Percentiles rank a stretch among this genome's conserved stretches.
phyloP scores from a whole-genome alignment of 2,329 filamentous ascomycete genomes.

The Balansia obtecta region DNA sequence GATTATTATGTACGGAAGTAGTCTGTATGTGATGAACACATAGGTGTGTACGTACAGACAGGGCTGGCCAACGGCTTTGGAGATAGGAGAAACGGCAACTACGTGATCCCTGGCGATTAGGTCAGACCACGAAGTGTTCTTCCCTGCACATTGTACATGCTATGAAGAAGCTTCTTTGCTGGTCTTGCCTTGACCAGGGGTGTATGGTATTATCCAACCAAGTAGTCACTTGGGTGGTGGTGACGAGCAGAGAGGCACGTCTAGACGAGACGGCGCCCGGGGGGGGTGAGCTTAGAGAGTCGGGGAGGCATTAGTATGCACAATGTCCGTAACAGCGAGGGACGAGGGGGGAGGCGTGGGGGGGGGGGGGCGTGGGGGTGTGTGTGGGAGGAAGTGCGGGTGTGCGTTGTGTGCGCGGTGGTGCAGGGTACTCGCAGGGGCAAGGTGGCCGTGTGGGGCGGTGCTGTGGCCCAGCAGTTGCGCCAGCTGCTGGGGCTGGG shows the following conservation, averaged over 20 bases:
- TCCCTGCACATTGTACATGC: too few species aligned
- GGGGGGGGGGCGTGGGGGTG: too few species aligned
- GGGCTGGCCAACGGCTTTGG: background rate
- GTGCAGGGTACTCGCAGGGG: too few species aligned
- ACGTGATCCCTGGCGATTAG: constrained; percentile 4
- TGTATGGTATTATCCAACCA: background rate
- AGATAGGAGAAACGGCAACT: background rate
- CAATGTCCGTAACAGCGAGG: constrained; percentile 7
- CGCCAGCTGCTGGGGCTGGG: too few species aligned
- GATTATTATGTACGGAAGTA: background rate
- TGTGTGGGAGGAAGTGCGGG: too few species aligned
- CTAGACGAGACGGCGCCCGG: too few species aligned
- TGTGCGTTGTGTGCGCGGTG: too few species aligned
- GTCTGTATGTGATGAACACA: too few species aligned
- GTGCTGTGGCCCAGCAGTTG: too few species aligned
- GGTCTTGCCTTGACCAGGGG: background rate
- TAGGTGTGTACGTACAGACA: background rate
- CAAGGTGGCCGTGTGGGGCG: too few species aligned
- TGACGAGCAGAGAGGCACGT: background rate
- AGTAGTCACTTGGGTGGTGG: background rate
- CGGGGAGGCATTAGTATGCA: background rate
- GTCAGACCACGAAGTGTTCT: background rate
- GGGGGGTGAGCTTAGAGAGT: background rate
- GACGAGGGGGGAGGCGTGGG: background rate
- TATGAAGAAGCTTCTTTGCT: background rate